phyloP scores from a whole-genome alignment of 225 moss, liverwort and hornwort species.

The Sphagnum contortum region DNA sequence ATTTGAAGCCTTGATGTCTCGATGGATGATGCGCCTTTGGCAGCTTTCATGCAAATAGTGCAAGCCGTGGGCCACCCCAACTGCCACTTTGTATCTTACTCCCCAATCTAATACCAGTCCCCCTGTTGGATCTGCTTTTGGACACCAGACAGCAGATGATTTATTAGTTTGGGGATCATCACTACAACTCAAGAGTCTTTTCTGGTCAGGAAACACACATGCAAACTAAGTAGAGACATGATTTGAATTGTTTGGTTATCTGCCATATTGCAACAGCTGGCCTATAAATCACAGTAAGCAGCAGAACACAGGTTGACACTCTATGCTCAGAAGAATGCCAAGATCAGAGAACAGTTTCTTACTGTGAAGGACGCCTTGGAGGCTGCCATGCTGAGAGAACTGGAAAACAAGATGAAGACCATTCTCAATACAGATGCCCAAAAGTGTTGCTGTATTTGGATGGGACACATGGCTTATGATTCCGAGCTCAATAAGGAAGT shows the following conservation, averaged over 20 bases:
- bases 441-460: conserved; percentile 65
- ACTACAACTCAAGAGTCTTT: no score
- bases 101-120: conserved; percentile 55
- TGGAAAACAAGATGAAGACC: conserved; percentile 91
- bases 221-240: no score
- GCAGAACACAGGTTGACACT: no score
- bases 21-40: conserved; percentile 87
- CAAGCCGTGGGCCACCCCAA: conserved; percentile 82
- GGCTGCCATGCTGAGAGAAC: conserved; percentile 79
- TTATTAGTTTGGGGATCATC: no score
- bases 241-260: no score
- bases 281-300: no score
- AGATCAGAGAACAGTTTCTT: conserved; percentile 4
- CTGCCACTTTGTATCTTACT: conserved; percentile 71
- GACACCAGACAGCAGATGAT: no score
- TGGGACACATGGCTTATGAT: conserved; percentile 89
- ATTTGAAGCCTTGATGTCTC: conserved; percentile 94
- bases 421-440: conserved; percentile 89
- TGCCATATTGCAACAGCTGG: no score
- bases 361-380: conserved; percentile 79
- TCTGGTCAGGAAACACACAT: no score
- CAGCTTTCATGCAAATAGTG: conserved; percentile 80
- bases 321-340: no score
- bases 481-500: conserved; percentile 84
- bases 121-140: no score